These are phyloP conservation scores for Diplodia scrobiculata DNA, from an alignment of 2,329 filamentous ascomycete genomes.

Conservation along the genomic window DNA sequence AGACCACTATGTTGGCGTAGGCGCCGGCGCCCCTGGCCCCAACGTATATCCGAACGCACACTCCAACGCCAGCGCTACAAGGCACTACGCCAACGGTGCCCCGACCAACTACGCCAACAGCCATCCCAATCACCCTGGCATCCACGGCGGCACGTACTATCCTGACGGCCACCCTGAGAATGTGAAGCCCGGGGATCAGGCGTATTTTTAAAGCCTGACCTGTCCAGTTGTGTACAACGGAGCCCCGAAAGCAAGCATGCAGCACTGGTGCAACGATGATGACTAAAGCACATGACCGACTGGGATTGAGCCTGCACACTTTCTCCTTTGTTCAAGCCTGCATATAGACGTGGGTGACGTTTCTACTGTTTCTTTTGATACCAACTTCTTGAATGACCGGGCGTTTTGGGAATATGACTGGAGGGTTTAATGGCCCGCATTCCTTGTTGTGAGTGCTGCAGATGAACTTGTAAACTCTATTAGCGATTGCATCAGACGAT, in stretches of 20 bases:
- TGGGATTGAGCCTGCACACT: background rate
- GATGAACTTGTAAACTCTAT: background rate
- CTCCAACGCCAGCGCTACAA: conserved; percentile 15
- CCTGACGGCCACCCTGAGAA: conserved; percentile 28
- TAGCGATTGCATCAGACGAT: background rate
- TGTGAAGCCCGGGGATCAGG: background rate
- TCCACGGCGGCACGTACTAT: conserved; percentile 28
- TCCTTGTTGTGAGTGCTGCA: background rate
- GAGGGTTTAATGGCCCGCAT: background rate
- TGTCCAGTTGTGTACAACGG: background rate
- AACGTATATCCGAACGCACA: conserved; percentile 26
- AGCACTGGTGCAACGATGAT: background rate
- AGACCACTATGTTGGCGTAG: conserved; percentile 6
- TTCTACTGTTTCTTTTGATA: conserved; percentile 2
- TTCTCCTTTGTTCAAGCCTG: background rate
- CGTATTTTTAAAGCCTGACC: background rate
- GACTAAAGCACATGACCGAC: conserved; percentile 1
- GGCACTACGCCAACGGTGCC: conserved; percentile 9
- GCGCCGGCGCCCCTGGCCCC: conserved; percentile 8
- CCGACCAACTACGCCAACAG: conserved; percentile 12
- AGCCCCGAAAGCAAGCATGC: background rate
- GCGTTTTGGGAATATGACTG: background rate
- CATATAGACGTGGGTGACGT: background rate
- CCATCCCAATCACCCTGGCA: conserved; percentile 6
- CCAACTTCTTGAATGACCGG: background rate